Conservation (phyloP, 1,284 basidiomycete species). For the Fomitopsis schrenkii region DNA sequence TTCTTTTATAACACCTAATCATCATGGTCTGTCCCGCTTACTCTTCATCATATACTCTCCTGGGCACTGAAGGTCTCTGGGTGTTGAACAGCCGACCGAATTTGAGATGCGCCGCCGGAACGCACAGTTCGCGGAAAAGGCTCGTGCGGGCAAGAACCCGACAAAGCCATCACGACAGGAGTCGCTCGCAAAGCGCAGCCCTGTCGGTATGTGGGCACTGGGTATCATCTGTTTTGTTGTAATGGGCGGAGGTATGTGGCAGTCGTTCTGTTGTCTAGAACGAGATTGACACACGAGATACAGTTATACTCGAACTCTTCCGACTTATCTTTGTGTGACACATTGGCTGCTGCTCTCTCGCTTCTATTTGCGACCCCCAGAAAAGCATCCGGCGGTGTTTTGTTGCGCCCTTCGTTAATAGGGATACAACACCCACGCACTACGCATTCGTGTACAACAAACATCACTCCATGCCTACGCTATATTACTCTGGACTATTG, state of each 20-base stretch:
- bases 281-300: constrained; percentile 2
- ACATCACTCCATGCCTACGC: not conserved
- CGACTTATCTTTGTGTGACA: constrained; percentile 60
- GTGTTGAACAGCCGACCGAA: constrained; percentile 41
- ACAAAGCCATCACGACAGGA: constrained; percentile 70
- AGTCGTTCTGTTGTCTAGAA: not conserved
- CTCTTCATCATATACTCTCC: not conserved
- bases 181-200: constrained; percentile 62
- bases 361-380: no score
- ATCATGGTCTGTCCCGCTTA: constrained; percentile 28
- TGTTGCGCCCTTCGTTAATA: not conserved
- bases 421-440: not conserved
- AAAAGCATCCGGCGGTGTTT: not conserved
- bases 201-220: constrained; percentile 67
- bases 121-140: constrained; percentile 69
- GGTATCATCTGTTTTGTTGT: constrained; percentile 69
- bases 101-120: constrained; percentile 79
- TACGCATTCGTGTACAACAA: constrained; percentile 15
- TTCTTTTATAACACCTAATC: constrained; percentile 3
- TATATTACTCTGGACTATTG: not conserved
- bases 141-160: constrained; percentile 68
- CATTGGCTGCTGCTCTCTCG: not conserved
- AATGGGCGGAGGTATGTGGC: constrained; percentile 66
- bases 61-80: not conserved
- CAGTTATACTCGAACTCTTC: constrained; percentile 72